Evolutionary conservation across 768 basidiomycete species (phyloP).

Genomic region (Lentinula sp.): DNA sequence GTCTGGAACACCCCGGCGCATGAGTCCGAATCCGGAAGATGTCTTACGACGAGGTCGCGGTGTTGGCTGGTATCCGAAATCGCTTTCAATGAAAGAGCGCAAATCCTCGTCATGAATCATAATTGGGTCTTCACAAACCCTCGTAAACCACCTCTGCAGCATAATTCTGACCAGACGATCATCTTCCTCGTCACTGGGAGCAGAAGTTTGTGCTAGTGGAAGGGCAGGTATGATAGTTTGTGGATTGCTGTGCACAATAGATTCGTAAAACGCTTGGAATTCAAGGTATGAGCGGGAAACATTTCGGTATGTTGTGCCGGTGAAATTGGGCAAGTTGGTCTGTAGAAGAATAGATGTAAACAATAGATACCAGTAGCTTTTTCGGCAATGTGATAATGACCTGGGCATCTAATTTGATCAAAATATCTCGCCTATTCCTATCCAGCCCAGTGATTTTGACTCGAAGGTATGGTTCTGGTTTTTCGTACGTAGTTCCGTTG

Average conservation of each 20-base stretch:
- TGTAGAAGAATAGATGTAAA: slow-evolving; percentile 23
- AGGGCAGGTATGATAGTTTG: slow-evolving; percentile 96
- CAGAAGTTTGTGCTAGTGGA: slow-evolving; percentile 94
- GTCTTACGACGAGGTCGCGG: slow-evolving; percentile 69
- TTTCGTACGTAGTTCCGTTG: slow-evolving; percentile 71
- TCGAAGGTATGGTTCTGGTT: slow-evolving; percentile 76
- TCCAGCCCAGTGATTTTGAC: slow-evolving; percentile 89
- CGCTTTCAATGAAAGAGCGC: slow-evolving; percentile 92
- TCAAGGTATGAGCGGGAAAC: slow-evolving; percentile 94
- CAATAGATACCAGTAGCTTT: background rate
- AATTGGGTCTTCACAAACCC: slow-evolving; percentile 90
- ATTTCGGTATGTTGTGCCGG: slow-evolving; percentile 83
- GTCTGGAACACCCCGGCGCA: slow-evolving; percentile 78
- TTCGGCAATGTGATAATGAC: slow-evolving; percentile 34
- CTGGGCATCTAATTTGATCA: slow-evolving; percentile 93
- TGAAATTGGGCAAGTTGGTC: slow-evolving; percentile 94
- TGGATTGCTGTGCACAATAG: slow-evolving; percentile 84
- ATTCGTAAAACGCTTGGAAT: slow-evolving; percentile 90
- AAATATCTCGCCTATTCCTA: slow-evolving; percentile 90
- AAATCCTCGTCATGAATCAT: slow-evolving; percentile 88
- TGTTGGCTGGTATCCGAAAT: slow-evolving; percentile 92
- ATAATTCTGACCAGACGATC: slow-evolving; percentile 93
- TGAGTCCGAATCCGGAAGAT: slow-evolving; percentile 68
- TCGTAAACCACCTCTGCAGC: slow-evolving; percentile 90
- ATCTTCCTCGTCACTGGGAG: slow-evolving; percentile 97